Evolutionary conservation across 2,329 filamentous ascomycete genomes (phyloP).

Genomic region (Daldinia sp.): DNA sequence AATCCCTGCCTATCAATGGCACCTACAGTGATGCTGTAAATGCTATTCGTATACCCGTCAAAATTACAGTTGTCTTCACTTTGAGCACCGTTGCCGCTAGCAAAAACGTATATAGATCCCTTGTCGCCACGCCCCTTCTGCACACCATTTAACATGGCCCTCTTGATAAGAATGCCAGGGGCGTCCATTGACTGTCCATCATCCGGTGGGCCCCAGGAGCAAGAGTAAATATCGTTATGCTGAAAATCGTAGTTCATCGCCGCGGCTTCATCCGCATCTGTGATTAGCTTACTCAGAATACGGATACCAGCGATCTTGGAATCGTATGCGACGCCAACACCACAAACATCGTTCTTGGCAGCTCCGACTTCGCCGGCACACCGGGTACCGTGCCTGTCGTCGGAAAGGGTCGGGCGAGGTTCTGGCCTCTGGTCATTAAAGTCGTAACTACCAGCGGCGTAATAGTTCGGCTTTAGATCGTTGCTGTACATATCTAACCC

Average conservation of each 20-base stretch:
- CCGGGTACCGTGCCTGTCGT: slow-evolving; percentile 90
- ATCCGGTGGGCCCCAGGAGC: slow-evolving; percentile 97
- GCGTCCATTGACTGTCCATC: slow-evolving; percentile 94
- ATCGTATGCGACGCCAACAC: slow-evolving; percentile 94
- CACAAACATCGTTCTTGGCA: slow-evolving; percentile 90
- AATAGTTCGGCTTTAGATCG: slow-evolving; percentile 93
- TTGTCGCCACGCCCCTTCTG: slow-evolving; percentile 85
- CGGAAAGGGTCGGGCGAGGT: slow-evolving; percentile 80
- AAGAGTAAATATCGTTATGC: slow-evolving; percentile 96
- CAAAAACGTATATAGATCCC: slow-evolving; percentile 95
- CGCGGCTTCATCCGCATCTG: slow-evolving; percentile 88
- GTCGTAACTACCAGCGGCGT: slow-evolving; percentile 89
- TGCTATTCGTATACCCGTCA: slow-evolving; percentile 98
- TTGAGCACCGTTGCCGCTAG: slow-evolving; percentile 89
- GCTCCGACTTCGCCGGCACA: slow-evolving; percentile 95
- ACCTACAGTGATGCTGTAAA: slow-evolving; percentile 97
- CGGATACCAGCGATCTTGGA: slow-evolving; percentile 89
- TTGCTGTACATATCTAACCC: slow-evolving; percentile 95
- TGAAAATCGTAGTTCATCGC: slow-evolving; percentile 93
- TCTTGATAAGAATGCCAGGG: slow-evolving; percentile 85
- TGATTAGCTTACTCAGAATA: slow-evolving; percentile 89
- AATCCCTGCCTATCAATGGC: slow-evolving; percentile 85
- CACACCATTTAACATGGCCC: slow-evolving; percentile 90
- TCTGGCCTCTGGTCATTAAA: slow-evolving; percentile 87
- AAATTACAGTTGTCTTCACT: slow-evolving; percentile 98